Evolutionary conservation across 495 filamentous ascomycete species (phyloP).

Genomic region (Penicillium cosmopolitanum): DNA sequence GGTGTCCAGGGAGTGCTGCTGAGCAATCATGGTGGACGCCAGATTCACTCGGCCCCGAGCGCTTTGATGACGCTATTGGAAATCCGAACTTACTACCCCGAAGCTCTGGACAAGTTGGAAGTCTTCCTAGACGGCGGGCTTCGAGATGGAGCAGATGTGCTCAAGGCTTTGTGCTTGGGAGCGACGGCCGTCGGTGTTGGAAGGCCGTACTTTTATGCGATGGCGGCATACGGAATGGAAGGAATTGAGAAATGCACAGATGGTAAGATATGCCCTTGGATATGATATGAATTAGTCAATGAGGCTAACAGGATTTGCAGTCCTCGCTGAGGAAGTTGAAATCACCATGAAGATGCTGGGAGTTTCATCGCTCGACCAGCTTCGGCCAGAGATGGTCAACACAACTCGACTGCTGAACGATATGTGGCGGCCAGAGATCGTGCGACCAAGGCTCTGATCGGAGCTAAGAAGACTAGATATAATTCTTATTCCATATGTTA

Average conservation of each 20-base stretch:
- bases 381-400: slow-evolving; percentile 27
- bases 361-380: slow-evolving; percentile 22
- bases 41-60: slow-evolving; percentile 19
- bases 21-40: slow-evolving; percentile 22
- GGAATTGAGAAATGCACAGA: slow-evolving; percentile 25
- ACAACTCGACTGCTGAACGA: slow-evolving; percentile 25
- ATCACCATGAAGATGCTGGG: slow-evolving; percentile 30
- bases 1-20: slow-evolving; percentile 24
- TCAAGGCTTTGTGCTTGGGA: slow-evolving; percentile 23
- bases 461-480: neutral
- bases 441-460: neutral
- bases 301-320: slow-evolving; percentile 3
- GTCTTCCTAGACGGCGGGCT: slow-evolving; percentile 21
- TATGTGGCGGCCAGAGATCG: slow-evolving; percentile 26
- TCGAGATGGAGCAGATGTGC: slow-evolving; percentile 21
- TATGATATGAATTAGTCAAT: neutral
- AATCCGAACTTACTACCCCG: slow-evolving; percentile 19
- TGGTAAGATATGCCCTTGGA: slow-evolving; percentile 13
- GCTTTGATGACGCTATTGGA: slow-evolving; percentile 20
- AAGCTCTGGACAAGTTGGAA: slow-evolving; percentile 18
- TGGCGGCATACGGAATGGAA: slow-evolving; percentile 20
- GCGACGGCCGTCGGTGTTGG: slow-evolving; percentile 20
- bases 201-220: slow-evolving; percentile 24
- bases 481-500: neutral
- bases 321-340: slow-evolving; percentile 27